Base-by-base conservation (phyloP, 805 yeast genomes). In the Citeromyces matritensis region DNA sequence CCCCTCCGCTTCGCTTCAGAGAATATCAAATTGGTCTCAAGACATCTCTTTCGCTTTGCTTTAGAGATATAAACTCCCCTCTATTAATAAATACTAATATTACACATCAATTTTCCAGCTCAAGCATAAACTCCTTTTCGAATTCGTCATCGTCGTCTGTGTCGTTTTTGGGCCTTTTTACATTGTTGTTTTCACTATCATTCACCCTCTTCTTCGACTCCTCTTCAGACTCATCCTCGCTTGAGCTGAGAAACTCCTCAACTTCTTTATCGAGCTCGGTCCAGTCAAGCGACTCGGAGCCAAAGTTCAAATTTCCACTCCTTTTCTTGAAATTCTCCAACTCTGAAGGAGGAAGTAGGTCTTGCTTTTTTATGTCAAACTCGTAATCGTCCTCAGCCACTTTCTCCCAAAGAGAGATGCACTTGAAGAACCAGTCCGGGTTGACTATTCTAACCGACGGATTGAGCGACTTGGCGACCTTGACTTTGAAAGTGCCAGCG, bases 361-460 rank as follows among this genome's bases (percentile, higher is more conserved):
- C 61, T 1, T 63, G 65, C 13, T 63, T 61, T 4, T 60, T 62
- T n/a, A 69, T 65, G 5, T 63, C 53, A 12, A 85, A 57, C 26
- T 60, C 48, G 45, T 61, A 86, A 3, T 66, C 70, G 3, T 48
- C 58, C 39, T 78, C 91, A 11, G 74, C 72, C 0, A 74, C 75
- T 29, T 65, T 66, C 34, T 60, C 59, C 97, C 97, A 88, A 15
- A 65, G 55, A 6, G 85, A 73, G 40, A 88, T 60, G 50, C 95
- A 81, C 24, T 78, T 74, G 55, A 86, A 86, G 3, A 88, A 54
- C 98, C 98, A 88, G 44, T 82, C 91, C 3, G 94, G 86, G 44
- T 75, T 77, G 12, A 88, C 94, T n/a, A 88, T 66, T 42, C 77
- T 73, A 24, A 78, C 77, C 13, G 51, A 37, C 1, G 76, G 74